phyloP scores from a whole-genome alignment of 225 moss, liverwort and hornwort species.

The Marchantia paleacea region DNA sequence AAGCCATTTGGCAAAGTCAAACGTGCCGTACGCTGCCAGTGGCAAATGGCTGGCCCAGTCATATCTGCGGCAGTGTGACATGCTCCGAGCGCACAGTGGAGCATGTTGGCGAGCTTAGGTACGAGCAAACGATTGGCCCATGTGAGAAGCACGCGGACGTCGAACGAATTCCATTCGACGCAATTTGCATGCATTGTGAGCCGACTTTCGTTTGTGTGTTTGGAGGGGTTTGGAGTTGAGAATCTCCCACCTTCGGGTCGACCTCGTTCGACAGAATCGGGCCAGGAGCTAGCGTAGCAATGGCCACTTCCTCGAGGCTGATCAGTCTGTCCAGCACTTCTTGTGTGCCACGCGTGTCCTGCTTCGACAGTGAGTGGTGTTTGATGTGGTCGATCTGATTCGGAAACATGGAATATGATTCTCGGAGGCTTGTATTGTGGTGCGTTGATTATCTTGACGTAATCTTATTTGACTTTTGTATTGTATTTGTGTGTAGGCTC shows the following conservation, averaged over 20 bases:
- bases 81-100: background rate
- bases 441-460: background rate
- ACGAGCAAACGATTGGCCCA: background rate
- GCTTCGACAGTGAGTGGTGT: constrained; percentile 11
- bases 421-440: background rate
- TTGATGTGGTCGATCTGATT: background rate
- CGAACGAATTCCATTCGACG: background rate
- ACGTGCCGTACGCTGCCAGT: background rate
- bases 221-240: background rate
- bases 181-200: background rate
- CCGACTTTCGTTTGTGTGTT: too few species aligned
- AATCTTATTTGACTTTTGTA: background rate
- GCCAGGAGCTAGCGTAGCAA: background rate
- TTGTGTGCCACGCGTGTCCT: background rate
- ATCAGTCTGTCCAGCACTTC: background rate
- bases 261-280: too few species aligned
- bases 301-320: constrained; percentile 7
- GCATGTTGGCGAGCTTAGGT: background rate
- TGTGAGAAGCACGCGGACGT: background rate
- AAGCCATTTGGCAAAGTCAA: background rate
- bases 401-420: background rate
- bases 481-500: constrained; percentile 1
- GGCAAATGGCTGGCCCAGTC: background rate
- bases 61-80: background rate
- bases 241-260: background rate